Evolutionary conservation across 2,329 filamentous ascomycete species (phyloP), one percentile per base, ranked within the genome.

Genomic region (Claviceps quebecensis): DNA sequence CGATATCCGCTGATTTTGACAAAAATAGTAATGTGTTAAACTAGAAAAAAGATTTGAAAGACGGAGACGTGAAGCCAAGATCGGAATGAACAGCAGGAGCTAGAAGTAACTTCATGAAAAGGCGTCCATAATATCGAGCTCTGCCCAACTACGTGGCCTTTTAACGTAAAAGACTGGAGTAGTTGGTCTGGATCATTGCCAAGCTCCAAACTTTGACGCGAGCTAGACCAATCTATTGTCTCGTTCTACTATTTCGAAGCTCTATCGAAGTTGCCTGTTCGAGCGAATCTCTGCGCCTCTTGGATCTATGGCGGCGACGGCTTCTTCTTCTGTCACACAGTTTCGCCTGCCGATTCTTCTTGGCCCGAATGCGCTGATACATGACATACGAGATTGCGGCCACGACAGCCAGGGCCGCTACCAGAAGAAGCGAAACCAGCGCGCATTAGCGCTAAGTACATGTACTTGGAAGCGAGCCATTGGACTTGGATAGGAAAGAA

Each of bases 361-460:
- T 44, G 5, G 14, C 17, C 13, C 37, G 29, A 23, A 46, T 9
- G 36, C 49, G 26, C 37, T 23, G 47, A 36, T 52, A 52, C 46
- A 45, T 17, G 11, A 45, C 37, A 36, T 49, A 52, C 14, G 16
- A 13, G 16, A 48, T 36, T 14, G 11, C 51, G 41, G 47, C 47
- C 11, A 52, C 34, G 29, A 52, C 19, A 4, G 47, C 36, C 43
- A 43, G 47, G 16, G 47, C 47, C 16, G 47, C 51, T 52, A n/a
- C n/a, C 40, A 45, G 43, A 13, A n/a, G 36, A 46, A 36, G 13
- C 7, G 16, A 46, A 19, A 47, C 13, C 16, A 17, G n/a, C 17
- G 26, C 23, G 7, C 14, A 26, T 51, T 22, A 47, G 36, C 16
- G 7, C 29, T 23, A 19, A n/a, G 16, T 17, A n/a, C 19, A 39